Conservation (phyloP, 2,329 filamentous ascomycete genomes). For the Apiospora phragmitis region DNA sequence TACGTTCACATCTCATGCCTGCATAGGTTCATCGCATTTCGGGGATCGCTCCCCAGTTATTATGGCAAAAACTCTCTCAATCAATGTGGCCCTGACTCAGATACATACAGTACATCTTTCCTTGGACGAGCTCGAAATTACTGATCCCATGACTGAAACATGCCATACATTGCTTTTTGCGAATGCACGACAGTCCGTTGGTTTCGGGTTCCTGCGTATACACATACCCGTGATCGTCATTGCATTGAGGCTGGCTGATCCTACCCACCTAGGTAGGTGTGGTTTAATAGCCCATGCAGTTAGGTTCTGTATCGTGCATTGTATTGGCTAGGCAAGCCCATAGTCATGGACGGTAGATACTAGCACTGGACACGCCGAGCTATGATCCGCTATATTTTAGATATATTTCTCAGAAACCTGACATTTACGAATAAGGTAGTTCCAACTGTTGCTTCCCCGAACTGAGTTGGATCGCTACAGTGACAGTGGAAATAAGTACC, state of each 20-base stretch:
- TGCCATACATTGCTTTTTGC: neutral
- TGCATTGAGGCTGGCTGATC: neutral
- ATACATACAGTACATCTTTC: neutral
- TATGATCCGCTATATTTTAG: no score
- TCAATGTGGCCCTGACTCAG: neutral
- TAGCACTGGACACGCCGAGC: no score
- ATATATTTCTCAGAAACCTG: no score
- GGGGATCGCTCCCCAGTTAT: neutral
- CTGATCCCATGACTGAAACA: neutral
- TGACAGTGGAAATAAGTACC: no score
- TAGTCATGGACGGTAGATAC: no score
- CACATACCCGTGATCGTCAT: neutral
- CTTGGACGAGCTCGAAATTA: neutral
- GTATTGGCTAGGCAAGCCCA: no score
- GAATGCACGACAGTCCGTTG: neutral
- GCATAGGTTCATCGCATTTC: neutral
- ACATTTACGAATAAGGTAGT: no score
- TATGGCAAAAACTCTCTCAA: neutral
- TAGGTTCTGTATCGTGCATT: neutral
- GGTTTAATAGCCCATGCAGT: neutral
- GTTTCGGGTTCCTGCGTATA: neutral
- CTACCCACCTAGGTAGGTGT: no score
- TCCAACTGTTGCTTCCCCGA: no score
- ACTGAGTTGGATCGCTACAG: no score
- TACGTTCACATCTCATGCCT: neutral